Evolutionary conservation across 2,329 filamentous ascomycete species (phyloP).

Genomic region (Aspergillus novofumigatus): DNA sequence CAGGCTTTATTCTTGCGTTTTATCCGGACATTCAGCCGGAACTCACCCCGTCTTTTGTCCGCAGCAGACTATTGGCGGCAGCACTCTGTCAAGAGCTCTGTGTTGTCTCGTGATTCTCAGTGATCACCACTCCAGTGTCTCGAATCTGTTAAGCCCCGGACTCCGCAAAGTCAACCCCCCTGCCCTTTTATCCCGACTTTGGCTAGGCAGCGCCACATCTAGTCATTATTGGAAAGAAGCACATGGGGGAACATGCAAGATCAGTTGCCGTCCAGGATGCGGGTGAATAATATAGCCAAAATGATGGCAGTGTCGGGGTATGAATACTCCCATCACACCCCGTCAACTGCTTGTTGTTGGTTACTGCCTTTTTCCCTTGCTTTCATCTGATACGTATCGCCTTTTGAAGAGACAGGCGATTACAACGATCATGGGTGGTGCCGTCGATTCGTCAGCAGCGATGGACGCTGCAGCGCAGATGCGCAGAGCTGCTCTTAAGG

Average conservation of each 20-base stretch:
- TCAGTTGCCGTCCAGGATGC: not conserved
- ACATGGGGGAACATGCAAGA: not conserved
- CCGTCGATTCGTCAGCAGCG: constrained; percentile 9
- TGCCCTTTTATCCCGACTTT: not conserved
- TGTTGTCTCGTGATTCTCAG: not conserved
- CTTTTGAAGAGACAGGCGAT: not conserved
- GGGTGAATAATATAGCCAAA: constrained; percentile 5
- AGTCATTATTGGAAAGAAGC: not conserved
- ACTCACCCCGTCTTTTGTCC: not conserved
- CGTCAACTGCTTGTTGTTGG: not conserved
- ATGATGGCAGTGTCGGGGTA: not conserved
- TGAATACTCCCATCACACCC: not conserved
- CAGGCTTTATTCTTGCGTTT: not conserved
- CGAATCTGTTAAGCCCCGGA: not conserved
- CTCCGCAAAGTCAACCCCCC: not conserved
- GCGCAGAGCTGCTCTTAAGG: constrained; percentile 53
- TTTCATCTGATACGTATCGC: not conserved
- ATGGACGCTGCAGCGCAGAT: constrained; percentile 49
- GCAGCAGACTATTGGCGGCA: not conserved
- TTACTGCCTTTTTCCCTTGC: not conserved
- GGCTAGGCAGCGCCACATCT: not conserved
- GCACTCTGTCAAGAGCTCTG: not conserved
- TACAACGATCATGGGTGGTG: constrained; percentile 8
- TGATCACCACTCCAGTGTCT: not conserved
- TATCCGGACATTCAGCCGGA: constrained; percentile 4